Evolutionary conservation across 2,329 filamentous ascomycete genomes (phyloP).

Genomic region (Phoma sp.): DNA sequence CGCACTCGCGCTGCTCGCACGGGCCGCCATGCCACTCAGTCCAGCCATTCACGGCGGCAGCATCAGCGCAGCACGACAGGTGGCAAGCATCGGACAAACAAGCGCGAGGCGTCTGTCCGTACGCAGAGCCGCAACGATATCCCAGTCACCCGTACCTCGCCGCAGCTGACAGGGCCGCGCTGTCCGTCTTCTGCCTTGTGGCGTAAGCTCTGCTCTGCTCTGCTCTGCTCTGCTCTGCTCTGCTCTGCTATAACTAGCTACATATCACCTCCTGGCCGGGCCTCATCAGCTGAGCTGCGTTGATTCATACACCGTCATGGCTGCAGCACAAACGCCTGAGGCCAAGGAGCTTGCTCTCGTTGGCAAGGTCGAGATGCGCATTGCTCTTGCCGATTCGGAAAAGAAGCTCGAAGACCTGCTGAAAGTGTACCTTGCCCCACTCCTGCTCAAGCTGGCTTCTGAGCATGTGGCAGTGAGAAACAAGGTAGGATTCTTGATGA

Average conservation of each 20-base stretch:
- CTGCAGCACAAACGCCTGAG: constrained; percentile 52
- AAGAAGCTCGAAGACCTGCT: constrained; percentile 80
- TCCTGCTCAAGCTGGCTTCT: constrained; percentile 86
- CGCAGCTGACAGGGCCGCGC: constrained; percentile 26
- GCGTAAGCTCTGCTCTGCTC: constrained; percentile 18
- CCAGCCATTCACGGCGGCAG: constrained; percentile 21
- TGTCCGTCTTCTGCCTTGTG: constrained; percentile 34
- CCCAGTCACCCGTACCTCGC: constrained; percentile 6
- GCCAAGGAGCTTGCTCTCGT: constrained; percentile 81
- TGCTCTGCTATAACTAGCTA: constrained; percentile 5
- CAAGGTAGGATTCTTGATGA: constrained; percentile 59
- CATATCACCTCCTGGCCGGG: constrained; percentile 1
- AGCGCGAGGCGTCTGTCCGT: constrained; percentile 19
- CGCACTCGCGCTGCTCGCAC: constrained; percentile 4
- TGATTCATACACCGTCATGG: constrained; percentile 31
- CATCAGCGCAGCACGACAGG: constrained; percentile 19
- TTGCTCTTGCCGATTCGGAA: constrained; percentile 83
- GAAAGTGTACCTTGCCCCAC: constrained; percentile 76
- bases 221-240: no score
- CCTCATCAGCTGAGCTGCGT: constrained; percentile 5
- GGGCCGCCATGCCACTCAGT: constrained; percentile 21
- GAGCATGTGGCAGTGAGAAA: constrained; percentile 79
- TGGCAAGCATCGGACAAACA: constrained; percentile 30
- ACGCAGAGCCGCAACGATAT: constrained; percentile 17
- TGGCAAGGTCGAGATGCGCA: constrained; percentile 83